Evolutionary conservation across 371 early-diverging fungal genomes (phyloP).

Genomic region (Encephalitozoon hellem): DNA sequence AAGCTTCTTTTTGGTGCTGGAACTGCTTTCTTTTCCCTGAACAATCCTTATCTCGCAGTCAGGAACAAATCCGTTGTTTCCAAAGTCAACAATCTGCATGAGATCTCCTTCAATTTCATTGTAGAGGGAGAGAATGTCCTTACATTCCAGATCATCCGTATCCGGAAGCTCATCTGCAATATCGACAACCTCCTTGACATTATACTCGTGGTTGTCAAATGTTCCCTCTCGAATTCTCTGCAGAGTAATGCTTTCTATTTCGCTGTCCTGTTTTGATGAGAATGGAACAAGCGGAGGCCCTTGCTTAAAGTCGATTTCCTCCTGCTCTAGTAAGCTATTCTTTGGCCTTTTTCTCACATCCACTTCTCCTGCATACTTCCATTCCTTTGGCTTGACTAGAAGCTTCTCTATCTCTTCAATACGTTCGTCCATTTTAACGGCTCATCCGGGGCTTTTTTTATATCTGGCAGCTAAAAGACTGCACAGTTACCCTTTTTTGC

Average conservation of each 20-base stretch:
- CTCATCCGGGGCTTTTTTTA: background rate
- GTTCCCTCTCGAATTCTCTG: constrained; percentile 22
- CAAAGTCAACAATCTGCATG: constrained; percentile 22
- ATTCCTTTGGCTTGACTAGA: constrained; percentile 32
- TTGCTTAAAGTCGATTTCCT: constrained; percentile 12
- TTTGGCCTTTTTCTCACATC: constrained; percentile 16
- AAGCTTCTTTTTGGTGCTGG: background rate
- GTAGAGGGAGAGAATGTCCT: constrained; percentile 15
- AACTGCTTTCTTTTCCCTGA: background rate
- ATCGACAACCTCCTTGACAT: background rate
- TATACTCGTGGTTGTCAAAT: constrained; percentile 32
- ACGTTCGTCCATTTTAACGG: background rate
- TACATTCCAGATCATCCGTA: background rate
- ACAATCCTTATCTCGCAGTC: constrained; percentile 10
- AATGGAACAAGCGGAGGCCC: constrained; percentile 2
- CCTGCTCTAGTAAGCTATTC: constrained; percentile 1
- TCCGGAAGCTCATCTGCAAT: background rate
- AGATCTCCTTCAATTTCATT: constrained; percentile 38
- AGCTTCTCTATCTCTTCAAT: constrained; percentile 25
- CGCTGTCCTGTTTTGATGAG: constrained; percentile 28
- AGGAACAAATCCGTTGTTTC: constrained; percentile 7
- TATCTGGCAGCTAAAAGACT: too few species aligned
- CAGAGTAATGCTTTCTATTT: constrained; percentile 12
- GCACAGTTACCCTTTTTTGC: background rate
- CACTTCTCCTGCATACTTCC: constrained; percentile 34